Base-by-base conservation (phyloP, 1,284 basidiomycete genomes). In the Ceratobasidium sp. region DNA sequence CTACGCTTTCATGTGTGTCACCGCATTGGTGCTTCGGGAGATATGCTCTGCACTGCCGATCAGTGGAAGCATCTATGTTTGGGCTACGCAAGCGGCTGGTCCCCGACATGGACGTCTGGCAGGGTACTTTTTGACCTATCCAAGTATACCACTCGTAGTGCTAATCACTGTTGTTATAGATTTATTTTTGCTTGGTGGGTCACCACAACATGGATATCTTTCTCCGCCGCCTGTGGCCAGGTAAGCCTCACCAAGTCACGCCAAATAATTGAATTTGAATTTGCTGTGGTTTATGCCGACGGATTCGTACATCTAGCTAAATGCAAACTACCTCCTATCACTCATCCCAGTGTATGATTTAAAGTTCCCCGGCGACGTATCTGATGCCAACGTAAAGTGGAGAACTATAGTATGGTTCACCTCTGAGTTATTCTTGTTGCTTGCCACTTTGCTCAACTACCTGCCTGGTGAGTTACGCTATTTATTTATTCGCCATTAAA, bases 11-110 rank as follows among this genome's bases (percentile, higher is more conserved):
- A 76, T 76, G 67, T 78, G 73, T 53, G 79, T 82, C 75, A 83
- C 82, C 8, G 81, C 82, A 24, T 81, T 82, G 5, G 81, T 80
- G 22, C 77, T 83, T 9, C 80, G 81, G 57, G 82, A 83, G 73
- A 78, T 81, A 57, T 81, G 80, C 75, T 79, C 79, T 8, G 78
- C 79, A 5, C 60, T 81, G 8, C 80, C 80, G 0, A 76, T 81
- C 7, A 79, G 79, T 22, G 82, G 82, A 9, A 81, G 79, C 8
- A 81, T 82, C 78, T 83, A 82, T 75, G 79, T 81, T 48, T 82
- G 81, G 82, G 82, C 82, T 4, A 81, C 80, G 22, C 81, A 80
- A 41, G 79, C 81, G 5, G 82, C 78, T 3, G 82, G 82, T 15
- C 76, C 67, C 36, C 79, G 79, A 27, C 80, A 80, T 71, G 79